Base-by-base conservation (phyloP, 768 basidiomycete genomes). In the Pleurotus pulmonarius region DNA sequence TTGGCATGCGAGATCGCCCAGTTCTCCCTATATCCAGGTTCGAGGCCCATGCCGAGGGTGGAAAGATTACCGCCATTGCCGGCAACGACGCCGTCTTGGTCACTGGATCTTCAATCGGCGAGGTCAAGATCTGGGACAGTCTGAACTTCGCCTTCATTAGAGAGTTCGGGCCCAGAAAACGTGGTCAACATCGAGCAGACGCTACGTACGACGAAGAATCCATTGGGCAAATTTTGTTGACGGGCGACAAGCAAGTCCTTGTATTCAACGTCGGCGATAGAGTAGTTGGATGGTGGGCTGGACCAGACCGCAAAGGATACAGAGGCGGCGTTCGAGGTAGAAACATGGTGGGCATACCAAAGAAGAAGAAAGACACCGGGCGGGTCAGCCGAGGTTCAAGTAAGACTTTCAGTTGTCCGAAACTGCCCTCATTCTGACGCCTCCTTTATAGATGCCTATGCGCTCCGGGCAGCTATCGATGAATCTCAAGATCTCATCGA, bases 231-330 rank as follows among this genome's bases (percentile, higher is more conserved):
- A 83, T 93, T 29, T 56, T 85, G 9, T 61, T 92, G 5, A 76
- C 77, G 43, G 66, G 76, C 3, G 80, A 81, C 37, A 72, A 67
- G 52, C 79, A 88, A 49, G 68, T 82, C 9, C 56, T 93, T 20
- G 65, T 91, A 45, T 83, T 82, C 9, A 74, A 74, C 29, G 78
- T 87, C 3, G 89, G 84, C 7, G 82, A 80, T 57, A 71, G 78
- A 41, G 81, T 90, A 2, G 71, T 88, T 66, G 77, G 85, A 1
- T 93, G 89, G 87, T 81, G 78, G 61, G 82, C 84, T 4, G 86
- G 82, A 3, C 73, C 72, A 1, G 71, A 76, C 9, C 63, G 68
- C 0, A 67, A 63, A 49, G 60, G 56, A 43, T 64, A 58, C 11
- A 22, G 60, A 24, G 70, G 72, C 18, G 76, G 73, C 24, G 73